Conservation (phyloP, 495 filamentous ascomycete species). For the Penicillium dipodomyicola region DNA sequence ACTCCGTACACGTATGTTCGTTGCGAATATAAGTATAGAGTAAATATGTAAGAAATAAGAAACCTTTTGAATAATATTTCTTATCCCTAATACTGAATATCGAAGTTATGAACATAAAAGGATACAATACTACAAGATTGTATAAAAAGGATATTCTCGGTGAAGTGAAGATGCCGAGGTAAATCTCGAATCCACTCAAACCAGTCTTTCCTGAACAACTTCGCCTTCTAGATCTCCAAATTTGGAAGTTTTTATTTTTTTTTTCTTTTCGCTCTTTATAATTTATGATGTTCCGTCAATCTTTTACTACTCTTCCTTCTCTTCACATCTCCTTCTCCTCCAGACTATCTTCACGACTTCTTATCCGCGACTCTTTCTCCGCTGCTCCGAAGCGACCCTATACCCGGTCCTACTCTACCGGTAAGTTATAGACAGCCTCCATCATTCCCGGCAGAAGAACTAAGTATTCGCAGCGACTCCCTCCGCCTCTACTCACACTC, state of each 20-base stretch:
- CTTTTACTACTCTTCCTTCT: background rate
- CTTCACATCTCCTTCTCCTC: background rate
- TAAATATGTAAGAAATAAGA: too few species aligned
- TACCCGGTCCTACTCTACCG: background rate
- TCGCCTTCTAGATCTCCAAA: background rate
- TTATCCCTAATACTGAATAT: background rate
- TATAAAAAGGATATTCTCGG: background rate
- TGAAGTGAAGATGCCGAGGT: constrained; percentile 6
- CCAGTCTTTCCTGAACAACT: constrained; percentile 12
- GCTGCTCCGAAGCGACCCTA: constrained; percentile 2
- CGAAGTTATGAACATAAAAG: background rate
- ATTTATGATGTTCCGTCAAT: background rate
- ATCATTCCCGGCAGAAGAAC: background rate
- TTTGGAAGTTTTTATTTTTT: background rate
- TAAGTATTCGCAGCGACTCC: constrained; percentile 11
- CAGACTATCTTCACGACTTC: background rate
- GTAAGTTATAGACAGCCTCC: background rate
- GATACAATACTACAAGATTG: background rate
- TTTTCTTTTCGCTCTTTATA: background rate
- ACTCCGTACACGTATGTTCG: too few species aligned
- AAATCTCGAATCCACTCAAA: background rate
- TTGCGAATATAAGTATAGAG: too few species aligned
- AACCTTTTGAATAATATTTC: too few species aligned
- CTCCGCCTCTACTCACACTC: constrained; percentile 5
- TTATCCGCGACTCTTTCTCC: constrained; percentile 4